These are phyloP conservation scores for Aspergillus mulundensis DNA, from an alignment of 495 filamentous ascomycete genomes.

Conservation along the genomic window DNA sequence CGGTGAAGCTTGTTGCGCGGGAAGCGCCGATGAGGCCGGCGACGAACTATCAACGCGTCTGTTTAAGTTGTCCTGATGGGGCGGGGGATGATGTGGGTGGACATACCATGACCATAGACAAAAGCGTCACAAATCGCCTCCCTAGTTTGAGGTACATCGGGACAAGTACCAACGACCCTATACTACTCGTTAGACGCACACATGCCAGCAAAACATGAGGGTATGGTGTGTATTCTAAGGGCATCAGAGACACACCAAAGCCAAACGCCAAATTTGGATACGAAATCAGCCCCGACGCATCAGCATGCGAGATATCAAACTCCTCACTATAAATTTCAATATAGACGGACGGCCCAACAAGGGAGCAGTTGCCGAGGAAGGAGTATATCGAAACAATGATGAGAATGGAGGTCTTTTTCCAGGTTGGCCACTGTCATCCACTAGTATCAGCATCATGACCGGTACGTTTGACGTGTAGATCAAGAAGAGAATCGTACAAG, in stretches of 20 bases:
- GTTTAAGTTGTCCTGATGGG: no score
- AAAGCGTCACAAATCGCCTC: constrained; percentile 52
- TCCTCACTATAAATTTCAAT: constrained; percentile 53
- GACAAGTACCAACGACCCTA: constrained; percentile 54
- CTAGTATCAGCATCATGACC: neutral
- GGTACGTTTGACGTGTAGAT: no score
- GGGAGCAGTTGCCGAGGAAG: constrained; percentile 56
- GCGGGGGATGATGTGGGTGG: neutral
- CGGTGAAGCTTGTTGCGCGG: constrained; percentile 44
- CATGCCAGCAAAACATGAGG: no score
- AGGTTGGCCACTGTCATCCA: constrained; percentile 47
- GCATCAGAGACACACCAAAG: constrained; percentile 37
- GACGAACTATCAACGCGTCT: constrained; percentile 45
- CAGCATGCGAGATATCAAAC: constrained; percentile 46
- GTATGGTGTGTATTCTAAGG: no score
- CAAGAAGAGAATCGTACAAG: constrained; percentile 26
- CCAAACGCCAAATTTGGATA: constrained; percentile 64
- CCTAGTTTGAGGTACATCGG: constrained; percentile 57
- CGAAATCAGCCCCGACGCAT: constrained; percentile 53
- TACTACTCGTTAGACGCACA: no score
- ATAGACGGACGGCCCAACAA: constrained; percentile 58
- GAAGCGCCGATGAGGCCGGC: constrained; percentile 56
- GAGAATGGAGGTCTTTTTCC: constrained; percentile 58
- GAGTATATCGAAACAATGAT: constrained; percentile 57
- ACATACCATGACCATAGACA: constrained; percentile 43